Percentiles rank a stretch among this genome's conserved stretches.
These are phyloP conservation scores for Datura wrightii DNA, from an alignment of 257 asterid species.

Conservation along the genomic window DNA sequence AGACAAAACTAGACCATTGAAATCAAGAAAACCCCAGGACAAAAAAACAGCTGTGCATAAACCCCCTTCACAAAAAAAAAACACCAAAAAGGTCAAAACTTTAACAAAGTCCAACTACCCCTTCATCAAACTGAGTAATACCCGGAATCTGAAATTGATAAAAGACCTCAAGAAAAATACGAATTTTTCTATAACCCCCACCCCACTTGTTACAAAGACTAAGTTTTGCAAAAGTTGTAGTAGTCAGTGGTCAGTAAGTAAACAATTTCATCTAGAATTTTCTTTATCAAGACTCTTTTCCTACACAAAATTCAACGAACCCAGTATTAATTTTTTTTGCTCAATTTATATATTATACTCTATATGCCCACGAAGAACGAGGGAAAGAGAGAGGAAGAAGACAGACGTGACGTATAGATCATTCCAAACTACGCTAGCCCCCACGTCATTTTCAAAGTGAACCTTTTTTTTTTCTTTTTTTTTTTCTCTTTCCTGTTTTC, in stretches of 20 bases:
- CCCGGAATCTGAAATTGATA: slow-evolving; percentile 38
- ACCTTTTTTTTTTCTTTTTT: slow-evolving; percentile 52
- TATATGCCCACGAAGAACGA: neutral
- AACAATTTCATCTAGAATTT: slow-evolving; percentile 41
- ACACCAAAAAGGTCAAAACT: slow-evolving; percentile 30
- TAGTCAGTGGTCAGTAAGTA: slow-evolving; percentile 1
- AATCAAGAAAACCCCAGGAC: slow-evolving; percentile 40
- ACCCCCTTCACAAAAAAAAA: slow-evolving; percentile 36
- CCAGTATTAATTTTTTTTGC: slow-evolving; percentile 34
- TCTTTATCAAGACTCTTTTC: slow-evolving; percentile 35
- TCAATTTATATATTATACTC: neutral
- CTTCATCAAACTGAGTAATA: slow-evolving; percentile 38
- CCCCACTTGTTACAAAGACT: slow-evolving; percentile 34
- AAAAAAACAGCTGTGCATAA: neutral
- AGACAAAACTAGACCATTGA: slow-evolving; percentile 37
- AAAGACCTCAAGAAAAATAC: slow-evolving; percentile 15
- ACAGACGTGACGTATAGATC: slow-evolving; percentile 63
- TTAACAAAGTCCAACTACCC: slow-evolving; percentile 24
- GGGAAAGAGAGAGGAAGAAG: slow-evolving; percentile 37
- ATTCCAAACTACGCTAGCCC: slow-evolving; percentile 54
- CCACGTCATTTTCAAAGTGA: slow-evolving; percentile 63
- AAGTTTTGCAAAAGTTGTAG: slow-evolving; percentile 5
- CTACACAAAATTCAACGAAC: slow-evolving; percentile 56
- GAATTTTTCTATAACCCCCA: slow-evolving; percentile 34
- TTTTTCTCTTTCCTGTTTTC: slow-evolving; percentile 39